Conservation (phyloP, 2,329 filamentous ascomycete genomes). For the Chaetomiaceae sp. region DNA sequence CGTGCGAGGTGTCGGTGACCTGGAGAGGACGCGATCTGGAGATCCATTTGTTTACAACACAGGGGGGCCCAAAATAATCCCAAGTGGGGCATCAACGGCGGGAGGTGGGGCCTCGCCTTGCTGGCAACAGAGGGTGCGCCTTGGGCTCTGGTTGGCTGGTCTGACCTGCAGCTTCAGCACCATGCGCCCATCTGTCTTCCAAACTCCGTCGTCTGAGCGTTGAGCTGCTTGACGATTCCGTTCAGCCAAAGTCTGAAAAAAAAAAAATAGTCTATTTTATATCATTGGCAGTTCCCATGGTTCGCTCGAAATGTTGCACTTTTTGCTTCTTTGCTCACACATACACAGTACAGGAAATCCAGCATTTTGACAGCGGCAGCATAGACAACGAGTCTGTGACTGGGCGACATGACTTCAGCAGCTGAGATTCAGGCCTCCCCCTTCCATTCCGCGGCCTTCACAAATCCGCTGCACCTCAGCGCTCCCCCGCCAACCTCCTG, state of each 20-base stretch:
- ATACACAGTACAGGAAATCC: too few relatives aligned
- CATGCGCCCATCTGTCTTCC: too few relatives aligned
- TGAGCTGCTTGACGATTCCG: too few relatives aligned
- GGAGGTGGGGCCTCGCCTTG: conserved; percentile 2
- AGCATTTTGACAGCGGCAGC: too few relatives aligned
- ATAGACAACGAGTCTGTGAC: too few relatives aligned
- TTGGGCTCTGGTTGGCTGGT: conserved; percentile 7
- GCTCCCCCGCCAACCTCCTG: conserved; percentile 71
- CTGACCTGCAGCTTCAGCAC: neutral
- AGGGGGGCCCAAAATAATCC: conserved; percentile 16
- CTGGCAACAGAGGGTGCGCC: neutral
- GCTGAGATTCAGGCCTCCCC: too few relatives aligned
- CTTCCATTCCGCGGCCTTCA: too few relatives aligned
- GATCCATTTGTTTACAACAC: conserved; percentile 21
- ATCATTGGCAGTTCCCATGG: too few relatives aligned
- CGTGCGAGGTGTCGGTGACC: conserved; percentile 14
- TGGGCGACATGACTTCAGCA: too few relatives aligned
- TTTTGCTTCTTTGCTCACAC: neutral
- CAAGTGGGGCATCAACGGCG: conserved; percentile 8
- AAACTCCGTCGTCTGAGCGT: too few relatives aligned
- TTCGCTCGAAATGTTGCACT: neutral
- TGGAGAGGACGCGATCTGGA: conserved; percentile 17
- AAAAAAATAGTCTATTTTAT: too few relatives aligned
- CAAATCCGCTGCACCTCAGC: conserved; percentile 33
- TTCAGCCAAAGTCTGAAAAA: too few relatives aligned